Evolutionary conservation across 352 stramenopile species (phyloP), one percentile per base, ranked within the genome.

Genomic region (Thraustotheca clavata): DNA sequence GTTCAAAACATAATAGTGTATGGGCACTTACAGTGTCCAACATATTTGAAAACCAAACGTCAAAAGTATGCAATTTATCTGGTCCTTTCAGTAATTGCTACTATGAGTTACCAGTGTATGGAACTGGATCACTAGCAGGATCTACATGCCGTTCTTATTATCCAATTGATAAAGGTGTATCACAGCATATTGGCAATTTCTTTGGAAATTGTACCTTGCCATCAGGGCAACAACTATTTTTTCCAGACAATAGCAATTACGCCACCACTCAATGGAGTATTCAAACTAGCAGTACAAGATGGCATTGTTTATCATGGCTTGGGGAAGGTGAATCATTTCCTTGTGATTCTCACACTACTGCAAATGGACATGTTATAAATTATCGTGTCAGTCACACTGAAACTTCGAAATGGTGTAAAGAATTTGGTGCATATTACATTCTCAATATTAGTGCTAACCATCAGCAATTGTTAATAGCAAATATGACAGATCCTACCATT

Each of bases 111-210:
- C 50, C 50, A 1, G 50, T 60, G 2, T 60, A 49, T 31, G 50
- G 50, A 7, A 60, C 50, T 11, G 50, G 50, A 31, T 60, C 50
- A 11, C 38, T 60, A 14, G 2, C 50, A 9, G 50, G 50, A 1
- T 29, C 32, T 35, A 60, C 32, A 11, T 60, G 50, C 50, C 50
- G 50, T 6, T 60, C 50, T 11, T 60, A 60, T 35, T 60, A 60
- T 27, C 50, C 50, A 6, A 14, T 60, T 7, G 50, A 60, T 27
- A 60, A 60, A 27, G 50, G 9, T 50, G 9, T 11, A 2, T 49
- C 31, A 24, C 50, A 60, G 22, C 50, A 60, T 35, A 7, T 60
- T 47, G 50, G 50, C 7, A 60, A 60, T 35, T 60, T 60, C 50
- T 60, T 60, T 60, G 50, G 50, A 29, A 60, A 60, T 35, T 60